Evolutionary conservation across 2,329 filamentous ascomycete species (phyloP), one percentile per base, ranked within the genome.

Genomic region (Epichloe coenophiala): DNA sequence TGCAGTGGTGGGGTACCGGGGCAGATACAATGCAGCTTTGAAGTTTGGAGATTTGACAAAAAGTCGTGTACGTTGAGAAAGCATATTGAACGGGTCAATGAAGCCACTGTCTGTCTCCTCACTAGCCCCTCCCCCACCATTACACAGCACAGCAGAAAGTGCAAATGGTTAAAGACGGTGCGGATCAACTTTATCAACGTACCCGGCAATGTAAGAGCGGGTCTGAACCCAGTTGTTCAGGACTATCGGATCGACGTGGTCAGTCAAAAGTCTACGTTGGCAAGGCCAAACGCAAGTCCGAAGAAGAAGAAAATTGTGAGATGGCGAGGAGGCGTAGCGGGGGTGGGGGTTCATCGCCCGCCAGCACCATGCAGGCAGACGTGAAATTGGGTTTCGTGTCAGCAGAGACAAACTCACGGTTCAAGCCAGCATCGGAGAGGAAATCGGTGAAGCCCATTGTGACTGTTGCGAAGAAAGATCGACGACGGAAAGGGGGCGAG

Each of bases 161-260:
- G n/a, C 12, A 23, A 40, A 43, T 31, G 27, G 27, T 11, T 31
- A 36, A 40, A 36, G 43, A 42, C 21, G 19, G 40, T 17, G 21
- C 23, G n/a, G 17, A 21, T 2, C 11, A 40, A 21, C 8, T 5
- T 11, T 3, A n/a, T 21, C 11, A 35, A 51, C 85, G 68, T 83
- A 89, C 85, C 86, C 86, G 72, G 82, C 72, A 63, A 90, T 81
- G 74, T 90, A 90, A 71, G 81, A 86, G 64, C 83, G 80, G 63
- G 81, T 85, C 65, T 74, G 74, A 62, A 83, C 71, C 79, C 79
- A 86, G 72, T 71, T 76, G 74, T 86, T 81, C 58, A 86, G 76
- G 60, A 82, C 78, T 81, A 61, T 43, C 50, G 31, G 31, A 19
- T 33, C 42, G n/a, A 2, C 35, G 40, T 41, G 35, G 50, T 55